These are phyloP conservation scores for Trichoderma reesei DNA, from an alignment of 495 filamentous ascomycete species.

Conservation along the genomic window DNA sequence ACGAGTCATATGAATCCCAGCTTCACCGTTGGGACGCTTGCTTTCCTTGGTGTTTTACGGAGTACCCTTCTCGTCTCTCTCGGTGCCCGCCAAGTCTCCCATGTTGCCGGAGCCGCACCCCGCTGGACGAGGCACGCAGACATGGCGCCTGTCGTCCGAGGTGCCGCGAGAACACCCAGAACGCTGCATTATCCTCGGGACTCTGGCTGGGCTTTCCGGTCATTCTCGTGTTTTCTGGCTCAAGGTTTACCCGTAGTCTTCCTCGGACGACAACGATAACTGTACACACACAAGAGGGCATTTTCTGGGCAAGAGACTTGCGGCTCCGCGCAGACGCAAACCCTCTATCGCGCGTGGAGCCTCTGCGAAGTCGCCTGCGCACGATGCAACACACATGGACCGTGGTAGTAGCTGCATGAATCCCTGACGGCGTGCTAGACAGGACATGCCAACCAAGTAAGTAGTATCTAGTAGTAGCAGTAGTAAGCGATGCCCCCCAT, in stretches of 20 bases:
- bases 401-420: not conserved
- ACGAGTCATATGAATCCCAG: not conserved
- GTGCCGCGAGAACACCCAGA: not conserved
- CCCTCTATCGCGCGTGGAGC: not conserved
- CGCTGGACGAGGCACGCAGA: not conserved
- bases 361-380: not conserved
- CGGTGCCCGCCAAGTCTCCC: not conserved
- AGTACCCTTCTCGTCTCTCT: not conserved
- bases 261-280: too few relatives aligned
- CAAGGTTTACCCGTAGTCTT: too few relatives aligned
- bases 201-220: not conserved
- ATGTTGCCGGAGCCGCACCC: conserved; percentile 3
- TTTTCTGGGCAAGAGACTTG: not conserved
- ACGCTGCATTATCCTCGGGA: not conserved
- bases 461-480: too few relatives aligned
- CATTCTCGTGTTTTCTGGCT: not conserved
- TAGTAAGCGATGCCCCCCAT: conserved; percentile 6
- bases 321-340: not conserved
- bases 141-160: not conserved
- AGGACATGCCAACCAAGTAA: too few relatives aligned
- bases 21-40: not conserved
- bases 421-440: not conserved
- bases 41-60: too few relatives aligned
- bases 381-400: not conserved
- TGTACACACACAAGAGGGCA: too few relatives aligned